These are phyloP conservation scores for Jacaranda mimosifolia DNA, from an alignment of 257 asterid genomes.

Conservation along the genomic window DNA sequence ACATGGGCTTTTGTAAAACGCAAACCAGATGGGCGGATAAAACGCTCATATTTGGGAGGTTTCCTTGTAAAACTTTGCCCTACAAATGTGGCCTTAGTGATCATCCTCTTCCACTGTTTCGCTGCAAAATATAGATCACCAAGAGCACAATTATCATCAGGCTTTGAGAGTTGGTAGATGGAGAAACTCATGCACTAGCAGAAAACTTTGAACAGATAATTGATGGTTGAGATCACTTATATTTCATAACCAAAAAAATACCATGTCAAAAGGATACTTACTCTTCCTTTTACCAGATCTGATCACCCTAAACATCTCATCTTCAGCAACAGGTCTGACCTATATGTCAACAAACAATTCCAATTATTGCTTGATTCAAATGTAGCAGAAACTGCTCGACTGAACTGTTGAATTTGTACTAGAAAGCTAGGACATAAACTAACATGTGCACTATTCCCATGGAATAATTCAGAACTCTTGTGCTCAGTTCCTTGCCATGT, in stretches of 20 bases:
- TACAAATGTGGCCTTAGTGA: constrained; percentile 93
- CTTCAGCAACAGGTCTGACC: constrained; percentile 99
- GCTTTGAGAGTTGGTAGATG: not conserved
- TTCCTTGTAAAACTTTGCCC: constrained; percentile 95
- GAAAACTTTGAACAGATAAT: not conserved
- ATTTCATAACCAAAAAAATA: not conserved
- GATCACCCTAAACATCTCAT: constrained; percentile 96
- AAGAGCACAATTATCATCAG: constrained; percentile 15
- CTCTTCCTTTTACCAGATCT: constrained; percentile 95
- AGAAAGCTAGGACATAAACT: not conserved
- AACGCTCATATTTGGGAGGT: constrained; percentile 98
- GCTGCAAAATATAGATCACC: constrained; percentile 57
- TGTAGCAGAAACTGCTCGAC: constrained; percentile 7
- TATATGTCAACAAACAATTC: constrained; percentile 37
- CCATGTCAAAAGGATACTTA: constrained; percentile 52
- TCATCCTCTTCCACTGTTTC: constrained; percentile 99
- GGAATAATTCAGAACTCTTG: not conserved
- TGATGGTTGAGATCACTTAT: not conserved
- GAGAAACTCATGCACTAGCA: not conserved
- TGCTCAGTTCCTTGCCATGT: not conserved
- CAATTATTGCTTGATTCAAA: constrained; percentile 16
- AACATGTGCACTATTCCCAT: not conserved
- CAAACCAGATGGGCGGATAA: constrained; percentile 87
- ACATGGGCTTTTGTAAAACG: constrained; percentile 96
- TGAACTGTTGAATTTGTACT: constrained; percentile 14